Evolutionary conservation across 257 asterid genomes (phyloP).

Genomic region (Salvia miltiorrhiza): DNA sequence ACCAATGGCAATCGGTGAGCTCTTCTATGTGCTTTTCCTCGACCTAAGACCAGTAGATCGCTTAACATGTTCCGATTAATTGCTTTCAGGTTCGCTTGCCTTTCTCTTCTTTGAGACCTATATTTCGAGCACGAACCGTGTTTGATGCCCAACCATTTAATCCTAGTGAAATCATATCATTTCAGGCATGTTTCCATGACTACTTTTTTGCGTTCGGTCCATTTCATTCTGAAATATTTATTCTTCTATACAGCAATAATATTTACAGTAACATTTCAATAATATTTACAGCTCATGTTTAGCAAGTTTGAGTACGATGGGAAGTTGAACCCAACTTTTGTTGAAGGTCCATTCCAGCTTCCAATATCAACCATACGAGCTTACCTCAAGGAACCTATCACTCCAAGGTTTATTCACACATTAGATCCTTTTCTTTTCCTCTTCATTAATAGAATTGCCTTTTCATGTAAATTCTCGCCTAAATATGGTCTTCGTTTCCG

Average conservation of each 20-base stretch:
- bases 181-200: constrained; percentile 55
- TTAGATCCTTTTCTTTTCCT: not conserved
- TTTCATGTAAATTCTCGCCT: constrained; percentile 1
- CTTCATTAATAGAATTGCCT: not conserved
- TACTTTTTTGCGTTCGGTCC: not conserved
- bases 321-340: constrained; percentile 80
- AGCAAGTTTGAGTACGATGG: constrained; percentile 97
- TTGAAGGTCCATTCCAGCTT: constrained; percentile 86
- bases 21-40: not conserved
- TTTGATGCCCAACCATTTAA: constrained; percentile 77
- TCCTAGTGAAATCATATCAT: constrained; percentile 71
- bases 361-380: constrained; percentile 82
- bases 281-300: constrained; percentile 79
- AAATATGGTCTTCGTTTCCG: not conserved
- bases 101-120: constrained; percentile 83
- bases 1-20: constrained; percentile 90
- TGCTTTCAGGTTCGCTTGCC: constrained; percentile 67
- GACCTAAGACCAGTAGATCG: not conserved
- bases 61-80: not conserved
- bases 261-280: constrained; percentile 15
- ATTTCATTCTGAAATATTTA: not conserved
- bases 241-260: constrained; percentile 1
- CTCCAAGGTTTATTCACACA: constrained; percentile 57
- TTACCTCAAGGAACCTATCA: constrained; percentile 71
- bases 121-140: constrained; percentile 89